phyloP scores from a whole-genome alignment of 129 eudicot species.

The Centaurea solstitialis region DNA sequence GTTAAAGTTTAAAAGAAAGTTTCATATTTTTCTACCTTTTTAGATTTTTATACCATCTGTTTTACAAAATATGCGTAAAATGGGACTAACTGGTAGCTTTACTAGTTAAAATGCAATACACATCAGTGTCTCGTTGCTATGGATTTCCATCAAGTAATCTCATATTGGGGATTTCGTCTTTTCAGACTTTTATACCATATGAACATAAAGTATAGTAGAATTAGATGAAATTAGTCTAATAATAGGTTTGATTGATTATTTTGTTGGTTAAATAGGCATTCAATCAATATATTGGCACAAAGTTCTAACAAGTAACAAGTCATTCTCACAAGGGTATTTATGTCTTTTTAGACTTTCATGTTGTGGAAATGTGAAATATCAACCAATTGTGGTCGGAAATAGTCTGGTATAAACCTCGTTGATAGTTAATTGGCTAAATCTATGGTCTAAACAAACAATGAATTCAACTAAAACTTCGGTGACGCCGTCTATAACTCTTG shows the following conservation, averaged over 20 bases:
- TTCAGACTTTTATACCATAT: background rate
- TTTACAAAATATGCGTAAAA: background rate
- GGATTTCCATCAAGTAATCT: background rate
- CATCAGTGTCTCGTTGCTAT: background rate
- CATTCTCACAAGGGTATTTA: background rate
- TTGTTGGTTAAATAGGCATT: background rate
- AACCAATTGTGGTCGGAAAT: background rate
- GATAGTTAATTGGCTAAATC: background rate
- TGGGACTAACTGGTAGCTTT: background rate
- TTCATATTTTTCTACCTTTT: background rate
- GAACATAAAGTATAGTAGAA: background rate
- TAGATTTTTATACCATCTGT: background rate
- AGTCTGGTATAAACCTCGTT: no score
- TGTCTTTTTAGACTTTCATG: background rate
- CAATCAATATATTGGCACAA: slow-evolving; percentile 5
- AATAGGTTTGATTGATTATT: background rate
- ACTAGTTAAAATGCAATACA: background rate
- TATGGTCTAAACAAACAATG: background rate
- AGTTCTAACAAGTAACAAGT: background rate
- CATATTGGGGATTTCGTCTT: background rate
- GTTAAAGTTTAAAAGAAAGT: background rate
- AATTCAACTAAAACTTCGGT: background rate
- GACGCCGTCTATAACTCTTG: background rate
- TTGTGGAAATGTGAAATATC: no score
- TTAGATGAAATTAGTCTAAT: background rate